Percentiles rank a stretch among this genome's conserved stretches.
These are phyloP conservation scores for Plasmodium falciparum DNA, from an alignment of 169 alveolate species.

Conservation along the genomic window DNA sequence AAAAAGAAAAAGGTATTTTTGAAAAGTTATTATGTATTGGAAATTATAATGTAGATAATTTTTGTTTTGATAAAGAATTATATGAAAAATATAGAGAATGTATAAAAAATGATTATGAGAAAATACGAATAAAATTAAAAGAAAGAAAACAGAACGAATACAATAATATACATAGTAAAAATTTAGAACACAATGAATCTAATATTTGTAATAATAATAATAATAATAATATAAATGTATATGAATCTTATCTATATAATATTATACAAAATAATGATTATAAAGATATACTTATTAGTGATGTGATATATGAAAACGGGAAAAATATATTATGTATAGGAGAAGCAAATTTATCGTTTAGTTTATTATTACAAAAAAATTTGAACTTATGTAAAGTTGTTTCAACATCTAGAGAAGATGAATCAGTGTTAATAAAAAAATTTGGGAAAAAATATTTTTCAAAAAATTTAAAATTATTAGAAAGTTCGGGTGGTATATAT, in stretches of 20 bases:
- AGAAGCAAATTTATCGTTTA: slow-evolving; percentile 46
- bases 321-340: slow-evolving; percentile 60
- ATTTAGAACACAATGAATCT: too few relatives aligned
- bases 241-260: slow-evolving; percentile 28
- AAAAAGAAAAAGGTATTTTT: slow-evolving; percentile 28
- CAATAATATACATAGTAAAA: not conserved
- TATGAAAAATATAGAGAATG: slow-evolving; percentile 16
- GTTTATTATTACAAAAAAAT: slow-evolving; percentile 28
- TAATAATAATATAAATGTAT: not conserved
- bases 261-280: slow-evolving; percentile 23
- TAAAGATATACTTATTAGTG: slow-evolving; percentile 46
- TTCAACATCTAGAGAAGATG: slow-evolving; percentile 35
- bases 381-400: slow-evolving; percentile 20
- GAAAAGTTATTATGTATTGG: slow-evolving; percentile 32
- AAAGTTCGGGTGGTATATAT: slow-evolving; percentile 45
- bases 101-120: slow-evolving; percentile 16
- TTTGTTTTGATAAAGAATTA: not conserved
- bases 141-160: not conserved
- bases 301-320: slow-evolving; percentile 39
- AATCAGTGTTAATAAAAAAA: not conserved
- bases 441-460: slow-evolving; percentile 23
- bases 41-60: slow-evolving; percentile 7
- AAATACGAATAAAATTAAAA: slow-evolving; percentile 2
- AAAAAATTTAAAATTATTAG: slow-evolving; percentile 53
- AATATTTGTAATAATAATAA: too few relatives aligned